Base-by-base conservation (phyloP, 768 basidiomycete species). In the Coprinopsis marcescibilis region DNA sequence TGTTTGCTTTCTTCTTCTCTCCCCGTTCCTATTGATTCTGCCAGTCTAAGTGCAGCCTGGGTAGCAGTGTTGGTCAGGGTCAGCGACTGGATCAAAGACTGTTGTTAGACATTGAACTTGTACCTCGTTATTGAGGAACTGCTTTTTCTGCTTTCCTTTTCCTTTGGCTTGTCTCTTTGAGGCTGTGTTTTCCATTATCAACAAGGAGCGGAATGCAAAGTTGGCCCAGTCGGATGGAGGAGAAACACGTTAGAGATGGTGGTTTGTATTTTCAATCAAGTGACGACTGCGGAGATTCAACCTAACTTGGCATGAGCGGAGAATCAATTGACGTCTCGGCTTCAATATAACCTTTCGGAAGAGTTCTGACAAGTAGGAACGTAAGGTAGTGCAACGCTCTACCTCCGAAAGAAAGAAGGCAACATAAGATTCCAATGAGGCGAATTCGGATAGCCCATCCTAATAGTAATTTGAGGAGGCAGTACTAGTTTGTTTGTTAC, bases 21-120 rank as follows among this genome's bases (percentile, higher is more conserved):
- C 4, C 26, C 14, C 7, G 26, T 10, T 10, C 26, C 41, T 27
- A 43, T 43, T 12, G 27, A 30, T 19, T 43, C 41, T 12, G 41
- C 41, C 11, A 43, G 19, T 19, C 21, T 43, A 24, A 43, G 19
- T 27, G 41, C 41, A 17, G 14, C 41, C 41, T 43, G 41, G 12
- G 5, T 12, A 4, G 4, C 12, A 26, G 4, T 29, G n/a, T n/a
- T n/a, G n/a, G n/a, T n/a, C n/a, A n/a, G n/a, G 21, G 30, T n/a
- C 10, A 8, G 17, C 4, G 13, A 12, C 5, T 26, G 8, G 21
- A 19, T 20, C 10, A 15, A 30, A 43, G 6, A 17, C 12, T 8
- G 21, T 27, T 43, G 41, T n/a, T 4, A 4, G 4, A 30, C 15
- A 14, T 17, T 6, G 6, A 19, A 43, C 14, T 15, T 27, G 11